Conservation (phyloP, 73 alveolate species). For the Paramecium primaurelia region DNA sequence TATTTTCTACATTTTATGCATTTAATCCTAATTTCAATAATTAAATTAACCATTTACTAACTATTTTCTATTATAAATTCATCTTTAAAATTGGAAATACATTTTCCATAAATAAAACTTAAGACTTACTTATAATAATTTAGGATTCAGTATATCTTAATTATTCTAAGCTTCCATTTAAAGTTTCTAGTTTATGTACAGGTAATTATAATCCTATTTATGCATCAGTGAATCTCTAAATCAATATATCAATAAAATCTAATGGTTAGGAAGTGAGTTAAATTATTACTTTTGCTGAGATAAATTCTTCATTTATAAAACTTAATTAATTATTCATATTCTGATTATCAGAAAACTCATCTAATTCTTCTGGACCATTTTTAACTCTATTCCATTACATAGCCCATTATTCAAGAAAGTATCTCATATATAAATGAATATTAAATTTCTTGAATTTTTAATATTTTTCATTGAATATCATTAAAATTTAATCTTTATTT, state of each 20-base stretch:
- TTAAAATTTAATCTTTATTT: not conserved
- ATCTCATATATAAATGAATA: slow-evolving; percentile 5
- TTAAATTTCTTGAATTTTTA: not conserved
- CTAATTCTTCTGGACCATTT: not conserved
- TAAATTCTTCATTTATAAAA: not conserved
- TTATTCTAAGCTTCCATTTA: not conserved
- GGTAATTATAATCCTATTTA: not conserved
- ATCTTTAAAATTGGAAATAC: not conserved
- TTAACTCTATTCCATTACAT: not conserved
- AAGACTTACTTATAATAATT: not conserved
- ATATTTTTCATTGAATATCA: not conserved
- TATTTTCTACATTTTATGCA: not conserved
- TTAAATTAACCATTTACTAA: slow-evolving; percentile 8
- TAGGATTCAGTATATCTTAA: not conserved
- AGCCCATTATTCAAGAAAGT: not conserved
- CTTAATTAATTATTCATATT: not conserved
- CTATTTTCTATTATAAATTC: not conserved
- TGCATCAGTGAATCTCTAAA: not conserved
- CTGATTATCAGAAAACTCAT: not conserved
- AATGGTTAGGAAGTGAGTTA: not conserved
- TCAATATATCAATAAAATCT: not conserved
- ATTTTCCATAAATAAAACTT: not conserved
- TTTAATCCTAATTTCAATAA: slow-evolving; percentile 9
- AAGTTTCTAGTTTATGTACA: not conserved
- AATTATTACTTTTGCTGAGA: not conserved